phyloP scores from a whole-genome alignment of 768 basidiomycete species.

The Trametes gibbosa region DNA sequence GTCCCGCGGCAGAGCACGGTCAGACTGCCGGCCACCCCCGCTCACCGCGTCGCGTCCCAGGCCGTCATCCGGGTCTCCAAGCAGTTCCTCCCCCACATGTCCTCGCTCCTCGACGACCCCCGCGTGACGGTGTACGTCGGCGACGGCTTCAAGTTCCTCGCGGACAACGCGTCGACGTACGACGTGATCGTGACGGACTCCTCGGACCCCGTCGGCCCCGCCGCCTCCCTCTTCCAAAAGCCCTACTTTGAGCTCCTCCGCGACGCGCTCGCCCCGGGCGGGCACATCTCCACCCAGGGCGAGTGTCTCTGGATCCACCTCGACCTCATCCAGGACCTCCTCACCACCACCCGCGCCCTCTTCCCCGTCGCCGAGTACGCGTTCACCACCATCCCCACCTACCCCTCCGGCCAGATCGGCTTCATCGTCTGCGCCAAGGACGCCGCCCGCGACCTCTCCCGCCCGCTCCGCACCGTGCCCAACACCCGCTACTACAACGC shows the following conservation, averaged over 20 bases:
- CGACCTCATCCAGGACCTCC: slow-evolving; percentile 75
- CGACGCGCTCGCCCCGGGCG: slow-evolving; percentile 85
- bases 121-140: slow-evolving; percentile 85
- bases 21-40: too few species aligned
- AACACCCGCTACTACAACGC: slow-evolving; percentile 84
- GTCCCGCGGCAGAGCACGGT: too few species aligned
- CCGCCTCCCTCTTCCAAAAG: slow-evolving; percentile 90
- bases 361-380: slow-evolving; percentile 89
- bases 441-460: slow-evolving; percentile 61
- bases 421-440: slow-evolving; percentile 89
- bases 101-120: slow-evolving; percentile 71
- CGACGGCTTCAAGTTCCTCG: slow-evolving; percentile 96
- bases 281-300: slow-evolving; percentile 92
- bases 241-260: slow-evolving; percentile 95
- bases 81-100: slow-evolving; percentile 92
- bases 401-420: slow-evolving; percentile 98
- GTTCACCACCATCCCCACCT: slow-evolving; percentile 95
- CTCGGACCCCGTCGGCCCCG: slow-evolving; percentile 96
- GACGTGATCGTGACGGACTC: slow-evolving; percentile 99
- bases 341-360: slow-evolving; percentile 61
- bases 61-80: slow-evolving; percentile 96
- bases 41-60: slow-evolving; percentile 41
- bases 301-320: slow-evolving; percentile 97
- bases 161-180: slow-evolving; percentile 82
- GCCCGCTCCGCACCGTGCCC: slow-evolving; percentile 68